Evolutionary conservation across 2,329 filamentous ascomycete genomes (phyloP), one percentile per base, ranked within the genome.

Genomic region (Fusarium pseudocircinatum): DNA sequence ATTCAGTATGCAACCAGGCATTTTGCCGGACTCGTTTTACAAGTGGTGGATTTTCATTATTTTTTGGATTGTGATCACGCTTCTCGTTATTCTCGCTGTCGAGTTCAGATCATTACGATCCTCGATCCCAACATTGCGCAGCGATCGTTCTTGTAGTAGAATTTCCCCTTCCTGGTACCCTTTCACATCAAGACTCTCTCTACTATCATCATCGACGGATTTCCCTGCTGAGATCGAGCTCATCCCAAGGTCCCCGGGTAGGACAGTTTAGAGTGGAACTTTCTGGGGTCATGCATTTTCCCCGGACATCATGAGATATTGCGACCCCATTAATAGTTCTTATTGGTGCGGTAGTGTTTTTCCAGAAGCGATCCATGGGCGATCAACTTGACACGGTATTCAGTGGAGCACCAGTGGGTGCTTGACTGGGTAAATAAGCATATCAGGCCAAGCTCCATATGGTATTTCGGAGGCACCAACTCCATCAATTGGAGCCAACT

Each of bases 401-500:
- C 7, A 42, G 60, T 60, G 54, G 60, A 36, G 30, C n/a, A 47
- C 4, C 6, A 5, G 36, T 11, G 20, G 61, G 12, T 66, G 37
- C 39, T 44, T 37, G 15, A 22, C 11, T 16, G 24, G 36, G 20
- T 34, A 22, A 34, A n/a, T n/a, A n/a, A n/a, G 60, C 37, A 28
- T 36, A 24, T 30, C 1, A 30, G 16, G 16, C 62, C 39, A 60
- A 52, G n/a, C 63, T 37, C 63, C 28, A 46, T 67, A 24, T 24
- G 63, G 64, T 9, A 39, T 43, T n/a, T 47, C 65, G 65, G 65
- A 68, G 32, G 39, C 37, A 39, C 16, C 26, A 54, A 22, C n/a
- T 68, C 65, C 54, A 67, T 68, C 63, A 53, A 62, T 68, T 67
- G 62, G 52, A 67, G 44, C 6, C 14, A 15, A 18, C 28, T 13